Percentiles rank a stretch among this genome's conserved stretches.
Evolutionary conservation across 495 filamentous ascomycete species (phyloP).

Genomic region (Acidomyces sp.): DNA sequence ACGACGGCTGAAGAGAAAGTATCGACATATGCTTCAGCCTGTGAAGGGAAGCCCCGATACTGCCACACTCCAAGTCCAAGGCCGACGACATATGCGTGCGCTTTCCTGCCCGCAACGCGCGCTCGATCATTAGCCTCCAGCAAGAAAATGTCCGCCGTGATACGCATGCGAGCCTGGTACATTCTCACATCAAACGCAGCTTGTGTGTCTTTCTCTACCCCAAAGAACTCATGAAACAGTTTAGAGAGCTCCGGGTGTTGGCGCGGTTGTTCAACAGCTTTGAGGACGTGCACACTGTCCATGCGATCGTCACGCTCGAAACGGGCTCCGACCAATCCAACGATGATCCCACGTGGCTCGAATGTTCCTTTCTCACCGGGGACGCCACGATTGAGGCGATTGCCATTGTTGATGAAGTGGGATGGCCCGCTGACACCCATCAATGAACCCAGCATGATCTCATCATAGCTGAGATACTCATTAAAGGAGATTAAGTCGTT

Average conservation of each 20-base stretch:
- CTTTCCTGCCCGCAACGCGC: slow-evolving; percentile 17
- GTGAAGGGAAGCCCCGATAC: slow-evolving; percentile 1
- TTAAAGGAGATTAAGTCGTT: slow-evolving; percentile 4
- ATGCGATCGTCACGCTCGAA: slow-evolving; percentile 14
- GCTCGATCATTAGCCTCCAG: slow-evolving; percentile 25
- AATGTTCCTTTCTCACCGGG: slow-evolving; percentile 4
- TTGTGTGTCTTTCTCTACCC: not conserved
- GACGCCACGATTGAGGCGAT: slow-evolving; percentile 9
- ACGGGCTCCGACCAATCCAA: slow-evolving; percentile 15
- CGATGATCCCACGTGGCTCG: slow-evolving; percentile 11
- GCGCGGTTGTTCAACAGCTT: not conserved
- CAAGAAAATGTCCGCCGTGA: slow-evolving; percentile 23
- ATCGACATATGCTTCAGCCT: slow-evolving; percentile 19
- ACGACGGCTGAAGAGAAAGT: slow-evolving; percentile 17
- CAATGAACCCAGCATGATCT: slow-evolving; percentile 17
- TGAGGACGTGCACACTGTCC: slow-evolving; percentile 7
- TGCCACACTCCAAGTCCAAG: slow-evolving; percentile 30
- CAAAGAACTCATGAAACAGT: slow-evolving; percentile 10
- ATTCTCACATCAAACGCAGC: slow-evolving; percentile 9
- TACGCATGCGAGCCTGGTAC: slow-evolving; percentile 26
- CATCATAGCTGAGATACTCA: slow-evolving; percentile 17
- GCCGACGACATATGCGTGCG: slow-evolving; percentile 29
- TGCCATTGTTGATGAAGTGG: slow-evolving; percentile 17
- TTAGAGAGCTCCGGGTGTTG: slow-evolving; percentile 1
- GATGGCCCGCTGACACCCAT: slow-evolving; percentile 13